Base-by-base conservation (phyloP, 1,284 basidiomycete genomes). In the Farysia itapuensis region DNA sequence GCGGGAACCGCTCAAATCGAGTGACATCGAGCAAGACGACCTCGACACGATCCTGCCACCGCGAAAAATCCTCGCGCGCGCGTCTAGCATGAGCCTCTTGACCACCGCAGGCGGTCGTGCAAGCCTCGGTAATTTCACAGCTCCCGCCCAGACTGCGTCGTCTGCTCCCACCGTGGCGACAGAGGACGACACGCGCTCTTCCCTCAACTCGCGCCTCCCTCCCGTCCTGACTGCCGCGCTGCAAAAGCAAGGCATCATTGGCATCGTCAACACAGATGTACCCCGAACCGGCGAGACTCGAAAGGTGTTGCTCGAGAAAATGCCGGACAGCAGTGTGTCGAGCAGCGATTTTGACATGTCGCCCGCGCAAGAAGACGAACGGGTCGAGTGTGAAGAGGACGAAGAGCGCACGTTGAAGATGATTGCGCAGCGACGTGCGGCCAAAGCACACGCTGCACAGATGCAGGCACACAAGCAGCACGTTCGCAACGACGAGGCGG, bases 361-460 rank as follows among this genome's bases (percentile, higher is more conserved):
- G 6, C 32, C 39, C 26, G 33, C n/a, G 13, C 36, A 16, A 11
- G 44, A 37, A 12, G 37, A 53, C 13, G 37, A 23, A 30, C 38
- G 48, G 16, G 18, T 9, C 6, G 34, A 35, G 13, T 11, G 11
- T 6, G 68, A 70, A 30, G 71, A 74, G 39, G 72, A 74, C 37
- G 72, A 74, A 36, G 72, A 74, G 47, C 53, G 48, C 16, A 74
- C 72, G 31, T 53, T 74, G 29, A 64, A 70, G 15, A 43, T 61
- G 22, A 58, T 72, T 15, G 72, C 72, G 14, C 58, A 67, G 33
- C 58, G 66, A 19, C 63, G 69, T n/a, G 61, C 57, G 13, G 60
- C 53, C 30, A 61, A 51, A 25, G 49, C 48, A 7, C 52, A 63
- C 26, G 61, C 67, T 4, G 34, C 26, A 36, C 37, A 14, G 21